phyloP scores from a whole-genome alignment of 2,329 filamentous ascomycete genomes.

The Raffaelea albimanens region DNA sequence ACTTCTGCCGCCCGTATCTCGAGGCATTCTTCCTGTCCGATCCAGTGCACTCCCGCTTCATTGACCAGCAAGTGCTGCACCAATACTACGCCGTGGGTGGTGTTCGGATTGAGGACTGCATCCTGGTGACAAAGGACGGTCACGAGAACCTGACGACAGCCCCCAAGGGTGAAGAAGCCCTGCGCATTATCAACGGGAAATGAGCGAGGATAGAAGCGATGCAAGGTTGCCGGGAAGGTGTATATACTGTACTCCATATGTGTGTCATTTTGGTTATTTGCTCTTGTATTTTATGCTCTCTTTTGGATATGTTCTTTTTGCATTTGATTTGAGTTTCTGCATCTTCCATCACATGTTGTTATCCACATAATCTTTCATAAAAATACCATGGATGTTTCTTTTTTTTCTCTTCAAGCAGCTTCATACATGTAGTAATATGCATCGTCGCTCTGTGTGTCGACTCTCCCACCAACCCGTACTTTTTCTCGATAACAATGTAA shows the following conservation, averaged over 20 bases:
- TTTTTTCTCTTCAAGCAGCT: too few species aligned
- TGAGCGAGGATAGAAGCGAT: neutral
- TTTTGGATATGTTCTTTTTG: too few species aligned
- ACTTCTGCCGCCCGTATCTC: constrained; percentile 67
- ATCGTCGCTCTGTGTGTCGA: too few species aligned
- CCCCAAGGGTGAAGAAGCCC: constrained; percentile 64
- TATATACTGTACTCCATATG: neutral
- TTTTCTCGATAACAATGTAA: too few species aligned
- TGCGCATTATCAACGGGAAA: constrained; percentile 46
- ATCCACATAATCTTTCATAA: too few species aligned
- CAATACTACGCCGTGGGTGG: constrained; percentile 73
- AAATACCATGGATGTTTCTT: too few species aligned
- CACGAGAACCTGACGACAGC: constrained; percentile 76
- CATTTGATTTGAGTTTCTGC: too few species aligned
- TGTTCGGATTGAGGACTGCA: constrained; percentile 85
- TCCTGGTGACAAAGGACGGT: constrained; percentile 68
- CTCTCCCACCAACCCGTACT: too few species aligned
- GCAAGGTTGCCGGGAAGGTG: neutral
- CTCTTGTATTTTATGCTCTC: neutral
- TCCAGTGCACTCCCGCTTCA: constrained; percentile 48
- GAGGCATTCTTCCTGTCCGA: constrained; percentile 57
- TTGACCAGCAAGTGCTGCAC: constrained; percentile 56
- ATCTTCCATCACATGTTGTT: too few species aligned
- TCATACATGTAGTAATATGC: too few species aligned
- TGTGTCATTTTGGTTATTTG: constrained; percentile 6